Evolutionary conservation across 148 eudicot genomes (phyloP).

Genomic region (Vaccinium myrtillus): DNA sequence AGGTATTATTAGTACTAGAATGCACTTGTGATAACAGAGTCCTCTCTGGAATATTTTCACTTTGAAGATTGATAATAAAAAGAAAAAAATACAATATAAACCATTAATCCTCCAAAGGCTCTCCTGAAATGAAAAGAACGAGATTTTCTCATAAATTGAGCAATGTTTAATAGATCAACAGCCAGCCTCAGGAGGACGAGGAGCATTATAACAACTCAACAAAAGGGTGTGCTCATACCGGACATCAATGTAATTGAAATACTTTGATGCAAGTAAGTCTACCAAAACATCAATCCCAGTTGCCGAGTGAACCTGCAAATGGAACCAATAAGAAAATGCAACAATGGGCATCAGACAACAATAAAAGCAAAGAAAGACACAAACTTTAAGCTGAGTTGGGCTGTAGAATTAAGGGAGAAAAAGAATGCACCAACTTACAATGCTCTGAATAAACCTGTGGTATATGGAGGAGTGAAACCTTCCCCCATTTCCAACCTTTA

Average conservation of each 20-base stretch:
- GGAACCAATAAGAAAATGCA: not conserved
- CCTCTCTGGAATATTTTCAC: not conserved
- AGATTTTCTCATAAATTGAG: not conserved
- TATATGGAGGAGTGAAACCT: conserved; percentile 66
- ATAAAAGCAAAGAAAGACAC: not conserved
- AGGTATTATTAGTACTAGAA: not conserved
- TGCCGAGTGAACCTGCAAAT: conserved; percentile 55
- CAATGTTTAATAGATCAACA: not conserved
- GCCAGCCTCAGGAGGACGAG: conserved; percentile 11
- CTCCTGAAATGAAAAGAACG: not conserved
- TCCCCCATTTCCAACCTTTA: conserved; percentile 76
- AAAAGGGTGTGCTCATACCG: conserved; percentile 51
- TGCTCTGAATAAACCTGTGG: conserved; percentile 57
- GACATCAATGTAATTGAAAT: conserved; percentile 81
- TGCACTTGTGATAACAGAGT: not conserved
- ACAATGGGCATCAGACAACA: not conserved
- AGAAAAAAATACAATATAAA: not conserved
- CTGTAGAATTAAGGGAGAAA: not conserved
- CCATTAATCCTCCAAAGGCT: not conserved
- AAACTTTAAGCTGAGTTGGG: not conserved
- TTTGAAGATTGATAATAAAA: not conserved
- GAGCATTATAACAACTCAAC: not conserved
- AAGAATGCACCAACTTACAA: conserved; percentile 45
- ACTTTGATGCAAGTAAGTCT: conserved; percentile 60
- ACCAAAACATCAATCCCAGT: conserved; percentile 48